Conservation (phyloP, 257 asterid genomes). For the Capsicum pubescens region DNA sequence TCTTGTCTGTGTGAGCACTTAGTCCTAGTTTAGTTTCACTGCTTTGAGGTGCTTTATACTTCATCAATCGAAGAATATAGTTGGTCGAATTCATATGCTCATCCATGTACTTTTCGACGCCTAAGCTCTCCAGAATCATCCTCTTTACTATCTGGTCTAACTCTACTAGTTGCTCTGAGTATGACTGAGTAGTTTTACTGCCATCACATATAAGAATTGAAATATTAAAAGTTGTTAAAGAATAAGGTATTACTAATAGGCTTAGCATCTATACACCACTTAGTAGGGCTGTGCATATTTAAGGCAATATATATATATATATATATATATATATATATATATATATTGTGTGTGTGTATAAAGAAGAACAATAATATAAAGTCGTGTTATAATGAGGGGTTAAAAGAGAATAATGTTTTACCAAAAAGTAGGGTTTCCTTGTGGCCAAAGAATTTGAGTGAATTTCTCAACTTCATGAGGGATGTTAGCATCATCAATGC, state of each 20-base stretch:
- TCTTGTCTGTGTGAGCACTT: constrained; percentile 56
- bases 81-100: constrained; percentile 57
- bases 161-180: constrained; percentile 44
- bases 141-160: constrained; percentile 50
- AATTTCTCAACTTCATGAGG: constrained; percentile 40
- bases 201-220: neutral
- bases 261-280: neutral
- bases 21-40: constrained; percentile 44
- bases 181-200: constrained; percentile 46
- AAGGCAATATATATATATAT: no score
- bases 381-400: no score
- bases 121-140: constrained; percentile 57
- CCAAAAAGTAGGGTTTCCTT: constrained; percentile 64
- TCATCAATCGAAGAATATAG: constrained; percentile 53
- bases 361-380: no score
- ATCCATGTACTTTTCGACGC: constrained; percentile 47
- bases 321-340: no score
- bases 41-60: constrained; percentile 52
- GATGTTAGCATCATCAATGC: constrained; percentile 48
- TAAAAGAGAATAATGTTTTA: neutral
- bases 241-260: neutral
- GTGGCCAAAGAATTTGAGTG: constrained; percentile 53
- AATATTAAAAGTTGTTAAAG: neutral
- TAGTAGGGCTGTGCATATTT: no score
- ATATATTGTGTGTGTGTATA: no score